Conservation (phyloP, 805 yeast genomes). For the Yarrowia sp. region DNA sequence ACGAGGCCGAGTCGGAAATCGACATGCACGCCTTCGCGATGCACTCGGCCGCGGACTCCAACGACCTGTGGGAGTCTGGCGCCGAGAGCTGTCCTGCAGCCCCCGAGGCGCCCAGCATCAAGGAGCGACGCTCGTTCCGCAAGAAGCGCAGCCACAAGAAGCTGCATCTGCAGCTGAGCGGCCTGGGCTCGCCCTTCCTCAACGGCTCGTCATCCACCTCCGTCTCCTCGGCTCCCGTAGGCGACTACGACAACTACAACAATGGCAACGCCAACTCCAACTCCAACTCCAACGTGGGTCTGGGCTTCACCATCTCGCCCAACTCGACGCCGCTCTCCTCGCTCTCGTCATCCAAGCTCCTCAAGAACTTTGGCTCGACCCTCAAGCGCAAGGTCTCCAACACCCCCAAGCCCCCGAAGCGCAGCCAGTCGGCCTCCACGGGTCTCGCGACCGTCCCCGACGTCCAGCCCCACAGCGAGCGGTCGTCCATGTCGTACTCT, state of each 20-base stretch:
- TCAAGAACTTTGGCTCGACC: conserved; percentile 22
- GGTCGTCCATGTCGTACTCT: neutral
- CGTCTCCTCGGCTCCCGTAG: neutral
- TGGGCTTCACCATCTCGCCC: conserved; percentile 3
- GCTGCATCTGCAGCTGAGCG: conserved; percentile 17
- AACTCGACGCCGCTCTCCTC: conserved; percentile 2
- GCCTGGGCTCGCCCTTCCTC: neutral
- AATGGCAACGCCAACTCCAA: neutral
- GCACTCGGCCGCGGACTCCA: conserved; percentile 2
- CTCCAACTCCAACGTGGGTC: conserved; percentile 5
- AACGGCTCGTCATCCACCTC: neutral
- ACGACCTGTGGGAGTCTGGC: conserved; percentile 25
- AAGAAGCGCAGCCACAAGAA: conserved; percentile 9
- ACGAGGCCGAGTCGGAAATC: conserved; percentile 19
- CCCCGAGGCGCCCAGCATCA: conserved; percentile 13
- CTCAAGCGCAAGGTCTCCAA: conserved; percentile 20
- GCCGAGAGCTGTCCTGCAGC: conserved; percentile 17
- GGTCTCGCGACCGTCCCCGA: conserved; percentile 17
- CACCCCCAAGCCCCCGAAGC: conserved; percentile 11
- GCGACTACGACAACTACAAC: neutral
- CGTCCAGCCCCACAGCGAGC: conserved; percentile 5
- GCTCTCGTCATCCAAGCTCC: conserved; percentile 16
- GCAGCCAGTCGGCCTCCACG: conserved; percentile 7
- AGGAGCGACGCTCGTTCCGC: conserved; percentile 20
- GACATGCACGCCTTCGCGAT: conserved; percentile 20